Base-by-base conservation (phyloP, 495 filamentous ascomycete species). In the Gamarada debralockiae region DNA sequence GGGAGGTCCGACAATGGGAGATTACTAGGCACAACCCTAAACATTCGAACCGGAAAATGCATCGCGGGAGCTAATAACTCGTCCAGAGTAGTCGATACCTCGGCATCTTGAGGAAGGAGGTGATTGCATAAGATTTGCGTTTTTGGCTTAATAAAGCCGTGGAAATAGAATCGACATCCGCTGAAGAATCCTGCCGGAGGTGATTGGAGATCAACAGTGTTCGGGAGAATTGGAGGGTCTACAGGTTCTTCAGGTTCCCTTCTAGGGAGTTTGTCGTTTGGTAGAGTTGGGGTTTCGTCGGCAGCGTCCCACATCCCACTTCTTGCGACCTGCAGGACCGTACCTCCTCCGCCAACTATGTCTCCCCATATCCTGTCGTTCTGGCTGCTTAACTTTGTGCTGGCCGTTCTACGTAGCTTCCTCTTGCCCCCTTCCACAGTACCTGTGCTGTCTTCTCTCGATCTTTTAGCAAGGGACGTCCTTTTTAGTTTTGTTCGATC, bases 361-460 rank as follows among this genome's bases (percentile, higher is more conserved):
- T 93, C 89, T 12, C 83, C 83, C 93, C 92, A 97, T 1, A 97
- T 77, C 31, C 81, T 80, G 58, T 89, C 81, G 60, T 84, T 91
- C 58, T 96, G 89, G 50, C 78, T 86, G 42, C 75, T 81, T 13
- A 97, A 69, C 61, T 87, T 89, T 55, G 82, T 81, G 61, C 89
- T 95, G 37, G 89, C 84, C 3, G 84, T 86, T 57, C 90, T 80
- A 46, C 92, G 82, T 55, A 97, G 67, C 67, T 93, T 96, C 53
- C 81, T 73, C 62, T 71, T 77, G 31, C 72, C 72, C 15, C 69
- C 55, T 36, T 52, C 55, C 43, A 51, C 14, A 23, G 46, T 43
- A 0, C 62, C 58, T 0, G 60, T 59, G 53, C 62, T 59, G 50
- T 68, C 59, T 27, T 67, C 49, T 58, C 71, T 66, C 59, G 69